Evolutionary conservation across 345 rosid species (phyloP).

Genomic region (Gossypium raimondii): DNA sequence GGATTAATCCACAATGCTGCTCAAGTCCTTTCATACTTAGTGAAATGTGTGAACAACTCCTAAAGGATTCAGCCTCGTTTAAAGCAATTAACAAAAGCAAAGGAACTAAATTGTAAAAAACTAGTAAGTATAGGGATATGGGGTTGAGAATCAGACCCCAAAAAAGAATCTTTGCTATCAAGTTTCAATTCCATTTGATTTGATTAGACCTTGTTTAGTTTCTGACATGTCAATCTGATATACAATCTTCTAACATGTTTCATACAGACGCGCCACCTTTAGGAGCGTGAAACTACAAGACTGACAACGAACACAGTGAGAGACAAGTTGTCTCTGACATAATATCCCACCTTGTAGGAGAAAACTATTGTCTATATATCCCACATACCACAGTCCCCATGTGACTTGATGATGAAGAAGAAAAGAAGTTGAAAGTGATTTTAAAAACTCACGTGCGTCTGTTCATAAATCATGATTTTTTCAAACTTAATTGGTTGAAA

Average conservation of each 20-base stretch:
- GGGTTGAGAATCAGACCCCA: not conserved
- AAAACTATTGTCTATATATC: not conserved
- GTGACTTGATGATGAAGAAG: not conserved
- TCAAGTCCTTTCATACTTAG: too few species aligned
- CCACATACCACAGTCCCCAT: not conserved
- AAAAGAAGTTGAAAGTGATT: too few species aligned
- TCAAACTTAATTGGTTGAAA: too few species aligned
- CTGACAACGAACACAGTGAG: not conserved
- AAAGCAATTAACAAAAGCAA: too few species aligned
- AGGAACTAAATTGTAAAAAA: not conserved
- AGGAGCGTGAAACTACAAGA: not conserved
- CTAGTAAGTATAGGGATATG: not conserved
- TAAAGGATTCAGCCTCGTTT: too few species aligned
- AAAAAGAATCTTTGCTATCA: not conserved
- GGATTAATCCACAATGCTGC: too few species aligned
- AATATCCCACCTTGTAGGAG: constrained; percentile 7
- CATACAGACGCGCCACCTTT: not conserved
- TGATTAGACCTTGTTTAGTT: not conserved
- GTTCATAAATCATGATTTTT: too few species aligned
- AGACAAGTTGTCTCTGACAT: not conserved
- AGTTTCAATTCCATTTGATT: constrained; percentile 2
- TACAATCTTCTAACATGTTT: not conserved
- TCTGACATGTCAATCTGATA: not conserved
- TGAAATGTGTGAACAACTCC: too few species aligned
- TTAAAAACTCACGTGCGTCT: too few species aligned